Conservation (phyloP, 2,329 filamentous ascomycete species). For the Pseudogymnoascus sp. region DNA sequence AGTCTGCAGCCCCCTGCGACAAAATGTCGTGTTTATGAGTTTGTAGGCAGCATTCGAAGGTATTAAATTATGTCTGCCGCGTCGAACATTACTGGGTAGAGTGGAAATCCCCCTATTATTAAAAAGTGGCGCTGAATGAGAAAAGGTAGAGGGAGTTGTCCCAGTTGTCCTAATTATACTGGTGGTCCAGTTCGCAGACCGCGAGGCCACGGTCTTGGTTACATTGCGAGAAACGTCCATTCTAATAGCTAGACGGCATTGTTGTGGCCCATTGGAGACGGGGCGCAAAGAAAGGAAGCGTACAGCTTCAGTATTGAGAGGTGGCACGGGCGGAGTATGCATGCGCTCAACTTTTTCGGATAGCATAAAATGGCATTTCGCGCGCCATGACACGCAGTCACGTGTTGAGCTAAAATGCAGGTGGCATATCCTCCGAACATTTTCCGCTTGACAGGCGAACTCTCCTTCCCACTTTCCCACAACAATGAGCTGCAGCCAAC, state of each 20-base stretch:
- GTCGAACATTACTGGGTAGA: neutral
- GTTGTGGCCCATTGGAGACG: conserved; percentile 4
- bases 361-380: neutral
- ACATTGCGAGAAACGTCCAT: conserved; percentile 10
- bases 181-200: conserved; percentile 4
- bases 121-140: neutral
- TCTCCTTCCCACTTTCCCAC: conserved; percentile 1
- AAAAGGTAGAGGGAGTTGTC: neutral
- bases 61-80: conserved; percentile 1
- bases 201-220: conserved; percentile 6
- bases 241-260: conserved; percentile 2
- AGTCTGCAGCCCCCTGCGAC: neutral
- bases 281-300: neutral
- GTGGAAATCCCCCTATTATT: conserved; percentile 5
- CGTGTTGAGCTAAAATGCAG: neutral
- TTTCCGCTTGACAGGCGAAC: conserved; percentile 1
- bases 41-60: neutral
- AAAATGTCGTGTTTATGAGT: neutral
- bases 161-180: neutral
- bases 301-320: neutral
- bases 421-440: neutral
- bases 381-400: conserved; percentile 2
- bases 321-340: neutral
- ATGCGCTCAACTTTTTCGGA: conserved; percentile 5
- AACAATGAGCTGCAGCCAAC: conserved; percentile 7